phyloP scores from a whole-genome alignment of 1,284 basidiomycete genomes.

The Irpex sp. region DNA sequence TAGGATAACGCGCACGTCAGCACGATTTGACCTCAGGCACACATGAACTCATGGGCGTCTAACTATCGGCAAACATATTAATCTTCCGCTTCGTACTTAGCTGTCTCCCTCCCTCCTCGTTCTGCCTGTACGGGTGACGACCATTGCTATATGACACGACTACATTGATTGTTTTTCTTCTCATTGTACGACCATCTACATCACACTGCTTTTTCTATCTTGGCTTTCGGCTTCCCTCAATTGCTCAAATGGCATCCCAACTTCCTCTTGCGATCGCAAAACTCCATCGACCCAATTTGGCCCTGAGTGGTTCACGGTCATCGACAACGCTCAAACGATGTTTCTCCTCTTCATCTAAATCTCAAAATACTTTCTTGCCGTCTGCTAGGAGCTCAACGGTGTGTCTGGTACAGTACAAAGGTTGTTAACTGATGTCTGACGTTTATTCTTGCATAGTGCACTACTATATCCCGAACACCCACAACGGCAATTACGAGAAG shows the following conservation, averaged over 20 bases:
- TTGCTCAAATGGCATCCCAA: background rate
- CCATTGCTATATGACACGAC: background rate
- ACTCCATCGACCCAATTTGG: background rate
- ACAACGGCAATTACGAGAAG: background rate
- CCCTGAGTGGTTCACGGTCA: background rate
- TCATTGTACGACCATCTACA: background rate
- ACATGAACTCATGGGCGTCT: background rate
- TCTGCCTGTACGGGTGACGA: background rate
- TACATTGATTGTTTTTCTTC: background rate
- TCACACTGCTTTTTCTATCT: no score
- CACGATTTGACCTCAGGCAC: background rate
- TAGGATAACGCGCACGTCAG: background rate
- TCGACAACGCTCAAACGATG: background rate
- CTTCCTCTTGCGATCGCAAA: background rate
- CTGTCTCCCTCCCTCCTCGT: background rate
- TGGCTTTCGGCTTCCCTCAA: background rate
- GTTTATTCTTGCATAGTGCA: background rate
- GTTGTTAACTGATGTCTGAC: background rate
- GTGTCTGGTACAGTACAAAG: background rate
- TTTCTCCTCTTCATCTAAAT: background rate
- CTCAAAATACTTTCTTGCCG: background rate
- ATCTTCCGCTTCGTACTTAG: background rate
- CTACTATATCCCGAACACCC: background rate
- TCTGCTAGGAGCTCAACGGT: background rate
- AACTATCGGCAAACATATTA: background rate